Evolutionary conservation across 2,329 filamentous ascomycete genomes (phyloP).

Genomic region (Lachnellula occidentalis): DNA sequence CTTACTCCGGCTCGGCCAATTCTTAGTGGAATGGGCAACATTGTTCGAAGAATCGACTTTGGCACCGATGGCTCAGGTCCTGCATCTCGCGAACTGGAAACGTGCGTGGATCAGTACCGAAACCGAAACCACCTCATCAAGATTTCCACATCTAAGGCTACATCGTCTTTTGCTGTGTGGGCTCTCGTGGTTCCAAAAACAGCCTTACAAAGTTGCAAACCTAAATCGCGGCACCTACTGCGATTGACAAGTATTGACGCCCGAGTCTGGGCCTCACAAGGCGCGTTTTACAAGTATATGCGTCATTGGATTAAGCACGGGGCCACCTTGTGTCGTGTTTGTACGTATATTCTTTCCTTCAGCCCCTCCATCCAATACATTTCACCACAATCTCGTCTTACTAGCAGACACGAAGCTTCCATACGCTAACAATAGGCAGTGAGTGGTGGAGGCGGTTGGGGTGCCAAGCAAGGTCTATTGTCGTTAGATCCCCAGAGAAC

Average conservation of each 20-base stretch:
- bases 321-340: conserved; percentile 26
- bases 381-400: too few species aligned
- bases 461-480: conserved; percentile 69
- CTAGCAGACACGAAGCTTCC: too few species aligned
- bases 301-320: conserved; percentile 18
- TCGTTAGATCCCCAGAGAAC: conserved; percentile 67
- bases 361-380: not conserved
- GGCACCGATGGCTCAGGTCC: conserved; percentile 41
- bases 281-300: conserved; percentile 9
- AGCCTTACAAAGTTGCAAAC: not conserved
- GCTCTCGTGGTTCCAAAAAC: conserved; percentile 56
- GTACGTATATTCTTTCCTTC: conserved; percentile 19
- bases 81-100: conserved; percentile 68
- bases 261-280: not conserved
- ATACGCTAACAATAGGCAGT: conserved; percentile 39
- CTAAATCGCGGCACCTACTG: not conserved
- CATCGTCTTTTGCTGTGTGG: conserved; percentile 59
- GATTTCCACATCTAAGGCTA: not conserved
- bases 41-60: conserved; percentile 59
- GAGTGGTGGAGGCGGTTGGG: conserved; percentile 82
- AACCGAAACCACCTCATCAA: conserved; percentile 41
- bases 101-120: conserved; percentile 54
- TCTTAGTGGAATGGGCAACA: conserved; percentile 68
- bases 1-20: conserved; percentile 60
- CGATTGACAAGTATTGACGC: not conserved